phyloP scores from a whole-genome alignment of 2,329 filamentous ascomycete species.

The Penicillium nordicum region DNA sequence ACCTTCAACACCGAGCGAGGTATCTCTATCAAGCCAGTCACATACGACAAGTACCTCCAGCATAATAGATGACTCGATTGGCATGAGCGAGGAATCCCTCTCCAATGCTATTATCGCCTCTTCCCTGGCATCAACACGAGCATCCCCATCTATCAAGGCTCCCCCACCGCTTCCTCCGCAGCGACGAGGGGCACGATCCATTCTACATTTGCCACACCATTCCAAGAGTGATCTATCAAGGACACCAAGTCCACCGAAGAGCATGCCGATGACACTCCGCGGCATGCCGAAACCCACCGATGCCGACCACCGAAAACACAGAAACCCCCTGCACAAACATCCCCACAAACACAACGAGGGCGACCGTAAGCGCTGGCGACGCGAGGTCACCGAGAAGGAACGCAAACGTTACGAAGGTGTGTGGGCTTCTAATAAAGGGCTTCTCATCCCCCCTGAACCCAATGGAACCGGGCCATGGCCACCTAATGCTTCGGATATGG shows the following conservation, averaged over 20 bases:
- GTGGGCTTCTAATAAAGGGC: constrained; percentile 49
- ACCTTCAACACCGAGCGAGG: constrained; percentile 25
- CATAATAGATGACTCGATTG: constrained; percentile 20
- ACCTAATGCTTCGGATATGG: constrained; percentile 35
- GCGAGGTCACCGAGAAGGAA: constrained; percentile 44
- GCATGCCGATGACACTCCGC: constrained; percentile 44
- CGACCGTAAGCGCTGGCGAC: constrained; percentile 46
- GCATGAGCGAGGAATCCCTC: constrained; percentile 38
- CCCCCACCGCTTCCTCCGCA: constrained; percentile 41
- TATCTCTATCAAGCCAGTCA: constrained; percentile 26
- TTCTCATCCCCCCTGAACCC: constrained; percentile 29
- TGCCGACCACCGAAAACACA: constrained; percentile 31
- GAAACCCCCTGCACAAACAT: constrained; percentile 42
- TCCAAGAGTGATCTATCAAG: constrained; percentile 29
- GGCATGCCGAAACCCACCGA: constrained; percentile 36
- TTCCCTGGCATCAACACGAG: constrained; percentile 44
- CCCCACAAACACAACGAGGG: constrained; percentile 50
- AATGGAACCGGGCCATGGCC: constrained; percentile 20
- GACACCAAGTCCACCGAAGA: constrained; percentile 37
- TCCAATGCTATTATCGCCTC: constrained; percentile 49
- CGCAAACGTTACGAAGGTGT: constrained; percentile 50
- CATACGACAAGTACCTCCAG: constrained; percentile 27
- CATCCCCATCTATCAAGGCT: constrained; percentile 37
- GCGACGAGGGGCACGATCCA: constrained; percentile 36
- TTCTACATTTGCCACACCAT: constrained; percentile 34